phyloP scores from a whole-genome alignment of 208 protist genomes.

The Herpetomonas muscarum region DNA sequence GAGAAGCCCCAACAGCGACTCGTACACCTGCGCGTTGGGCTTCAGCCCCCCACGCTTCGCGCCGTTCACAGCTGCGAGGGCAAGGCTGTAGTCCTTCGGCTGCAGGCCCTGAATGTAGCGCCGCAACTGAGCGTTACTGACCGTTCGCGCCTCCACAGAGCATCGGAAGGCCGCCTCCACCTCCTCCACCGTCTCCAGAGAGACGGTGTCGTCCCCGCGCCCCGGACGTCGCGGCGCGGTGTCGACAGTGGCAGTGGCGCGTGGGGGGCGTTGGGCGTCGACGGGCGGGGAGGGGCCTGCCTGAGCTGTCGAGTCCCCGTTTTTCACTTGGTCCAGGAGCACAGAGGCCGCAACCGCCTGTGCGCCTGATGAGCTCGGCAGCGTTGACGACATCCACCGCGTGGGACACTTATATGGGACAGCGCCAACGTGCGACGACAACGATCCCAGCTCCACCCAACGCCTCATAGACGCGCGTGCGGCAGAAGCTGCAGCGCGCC shows the following conservation, averaged over 20 bases:
- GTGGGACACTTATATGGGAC: too few species aligned
- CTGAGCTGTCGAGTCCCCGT: too few species aligned
- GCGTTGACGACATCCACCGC: too few species aligned
- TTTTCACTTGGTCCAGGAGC: not conserved
- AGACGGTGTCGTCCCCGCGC: not conserved
- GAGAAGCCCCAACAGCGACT: slow-evolving; percentile 53
- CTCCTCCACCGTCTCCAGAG: slow-evolving; percentile 30
- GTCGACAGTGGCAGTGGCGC: too few species aligned
- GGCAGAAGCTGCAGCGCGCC: too few species aligned
- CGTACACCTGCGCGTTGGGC: slow-evolving; percentile 55
- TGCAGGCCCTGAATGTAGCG: slow-evolving; percentile 47
- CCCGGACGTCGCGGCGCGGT: not conserved
- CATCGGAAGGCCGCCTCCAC: slow-evolving; percentile 52
- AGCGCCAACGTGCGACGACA: too few species aligned
- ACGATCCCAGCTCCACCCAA: too few species aligned
- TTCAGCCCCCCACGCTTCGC: slow-evolving; percentile 51
- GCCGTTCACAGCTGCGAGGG: slow-evolving; percentile 62
- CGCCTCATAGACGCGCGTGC: too few species aligned
- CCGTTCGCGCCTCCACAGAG: slow-evolving; percentile 70
- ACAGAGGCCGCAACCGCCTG: not conserved
- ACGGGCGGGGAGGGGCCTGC: slow-evolving; percentile 9
- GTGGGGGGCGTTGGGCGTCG: too few species aligned
- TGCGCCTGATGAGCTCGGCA: too few species aligned
- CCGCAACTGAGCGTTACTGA: slow-evolving; percentile 75
- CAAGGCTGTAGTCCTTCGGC: slow-evolving; percentile 46